Conservation (phyloP, 495 filamentous ascomycete genomes). For the Rhizodiscina lignyota region DNA sequence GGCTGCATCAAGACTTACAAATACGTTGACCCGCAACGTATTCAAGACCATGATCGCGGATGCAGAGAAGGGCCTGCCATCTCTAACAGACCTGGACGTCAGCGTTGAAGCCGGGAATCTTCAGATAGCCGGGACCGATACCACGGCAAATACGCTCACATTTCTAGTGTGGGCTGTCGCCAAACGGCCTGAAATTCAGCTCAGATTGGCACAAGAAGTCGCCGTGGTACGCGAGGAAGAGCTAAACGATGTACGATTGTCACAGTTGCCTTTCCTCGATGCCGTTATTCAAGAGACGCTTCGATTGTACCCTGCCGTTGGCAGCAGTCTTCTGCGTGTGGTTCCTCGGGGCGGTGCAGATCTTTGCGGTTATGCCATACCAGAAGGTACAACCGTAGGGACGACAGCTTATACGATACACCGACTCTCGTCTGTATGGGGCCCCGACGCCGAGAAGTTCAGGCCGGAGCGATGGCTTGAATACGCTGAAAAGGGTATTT, state of each 20-base stretch:
- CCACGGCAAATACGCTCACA: too few species aligned
- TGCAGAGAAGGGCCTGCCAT: too few species aligned
- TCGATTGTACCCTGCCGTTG: slow-evolving; percentile 45
- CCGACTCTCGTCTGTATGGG: slow-evolving; percentile 34
- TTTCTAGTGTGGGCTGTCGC: slow-evolving; percentile 26
- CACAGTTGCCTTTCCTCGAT: slow-evolving; percentile 41
- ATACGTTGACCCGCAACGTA: too few species aligned
- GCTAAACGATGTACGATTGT: slow-evolving; percentile 20
- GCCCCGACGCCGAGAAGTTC: slow-evolving; percentile 32
- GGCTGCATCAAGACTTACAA: too few species aligned
- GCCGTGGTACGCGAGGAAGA: too few species aligned
- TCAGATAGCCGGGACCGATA: too few species aligned
- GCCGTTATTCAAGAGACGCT: slow-evolving; percentile 55
- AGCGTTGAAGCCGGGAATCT: too few species aligned
- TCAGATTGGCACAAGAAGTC: slow-evolving; percentile 27
- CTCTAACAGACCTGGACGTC: too few species aligned
- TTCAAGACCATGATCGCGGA: too few species aligned
- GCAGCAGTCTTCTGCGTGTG: slow-evolving; percentile 44
- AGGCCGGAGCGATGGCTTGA: slow-evolving; percentile 41
- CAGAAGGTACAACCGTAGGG: slow-evolving; percentile 40
- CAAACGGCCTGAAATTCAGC: slow-evolving; percentile 17
- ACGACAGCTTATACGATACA: slow-evolving; percentile 45
- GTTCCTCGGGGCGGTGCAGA: slow-evolving; percentile 37
- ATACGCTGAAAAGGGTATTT: not conserved
- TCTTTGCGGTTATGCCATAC: slow-evolving; percentile 33